Evolutionary conservation across 1,139 yeast genomes (phyloP), one percentile per base, ranked within the genome.

Genomic region (Diutina mesorugosa): DNA sequence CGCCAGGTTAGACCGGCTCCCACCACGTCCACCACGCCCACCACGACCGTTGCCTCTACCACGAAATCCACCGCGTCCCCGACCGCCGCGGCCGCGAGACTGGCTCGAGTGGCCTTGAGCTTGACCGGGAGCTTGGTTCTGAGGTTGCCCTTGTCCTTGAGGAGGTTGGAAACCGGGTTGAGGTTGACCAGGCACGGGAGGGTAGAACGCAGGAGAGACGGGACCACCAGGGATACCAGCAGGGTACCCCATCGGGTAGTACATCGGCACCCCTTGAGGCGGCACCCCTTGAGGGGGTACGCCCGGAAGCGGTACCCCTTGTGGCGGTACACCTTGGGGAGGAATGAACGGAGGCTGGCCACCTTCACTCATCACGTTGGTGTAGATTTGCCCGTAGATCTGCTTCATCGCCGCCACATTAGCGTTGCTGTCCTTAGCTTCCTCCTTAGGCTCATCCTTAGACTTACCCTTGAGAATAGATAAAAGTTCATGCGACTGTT

Each of bases 331-430:
- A 1, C 12, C 16, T n/a, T 12, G 38, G 18, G 45, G 45, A 29
- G 41, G 12, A 18, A 18, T 14, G 38, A 10, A 14, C 28, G 16
- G 55, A 10, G 55, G 47, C 28, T 45, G 47, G 26, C 75, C 77
- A 21, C 41, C 41, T 59, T 73, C 78, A 60, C 68, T 67, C 79
- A 76, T 73, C 48, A 72, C 75, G 58, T 71, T 67, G 59, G 72
- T 69, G 64, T 73, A 74, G 53, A 79, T 76, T 56, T 79, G 80
- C 1, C 80, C 80, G 57, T 81, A 72, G 55, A 78, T 74, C 60
- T 72, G 77, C 60, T 76, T 76, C 55, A 77, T 74, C 8, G 80
- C 80, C 58, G 73, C 68, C 51, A 75, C 64, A 26, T 63, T 65
- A 21, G 62, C 64, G 47, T 68, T 66, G 21, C 45, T 41, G 46